Percentiles rank a stretch among this genome's conserved stretches.
These are phyloP conservation scores for Senna siamea DNA, from an alignment of 306 rosid genomes.

Conservation along the genomic window DNA sequence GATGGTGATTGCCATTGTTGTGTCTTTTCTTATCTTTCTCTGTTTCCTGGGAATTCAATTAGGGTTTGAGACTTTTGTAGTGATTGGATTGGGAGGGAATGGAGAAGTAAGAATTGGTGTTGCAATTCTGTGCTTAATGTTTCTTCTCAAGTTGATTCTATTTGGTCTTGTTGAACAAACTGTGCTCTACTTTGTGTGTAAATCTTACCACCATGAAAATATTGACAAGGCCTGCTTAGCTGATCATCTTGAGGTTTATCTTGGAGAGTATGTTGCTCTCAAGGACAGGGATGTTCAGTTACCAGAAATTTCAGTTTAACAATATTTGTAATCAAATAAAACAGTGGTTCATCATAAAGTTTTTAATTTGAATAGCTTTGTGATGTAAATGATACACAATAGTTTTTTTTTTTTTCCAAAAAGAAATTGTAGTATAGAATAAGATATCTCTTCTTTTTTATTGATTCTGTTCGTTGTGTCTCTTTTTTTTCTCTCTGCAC, in stretches of 20 bases:
- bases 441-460: too few species aligned
- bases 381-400: too few species aligned
- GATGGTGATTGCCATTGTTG: conserved; percentile 23
- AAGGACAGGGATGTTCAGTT: conserved; percentile 48
- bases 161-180: conserved; percentile 49
- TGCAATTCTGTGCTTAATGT: conserved; percentile 37
- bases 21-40: background rate
- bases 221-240: conserved; percentile 52
- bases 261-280: conserved; percentile 56
- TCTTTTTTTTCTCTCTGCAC: too few species aligned
- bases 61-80: conserved; percentile 43
- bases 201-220: conserved; percentile 61
- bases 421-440: too few species aligned
- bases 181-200: conserved; percentile 61
- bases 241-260: conserved; percentile 52
- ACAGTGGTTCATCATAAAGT: background rate
- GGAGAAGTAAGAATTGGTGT: background rate
- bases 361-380: background rate
- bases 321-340: background rate
- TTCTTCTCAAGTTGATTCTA: conserved; percentile 36
- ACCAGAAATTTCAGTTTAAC: background rate
- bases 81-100: conserved; percentile 21
- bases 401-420: too few species aligned
- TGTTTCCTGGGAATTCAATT: background rate
- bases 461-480: too few species aligned